phyloP scores from a whole-genome alignment of 208 protist species.

The Leishmania turanica region DNA sequence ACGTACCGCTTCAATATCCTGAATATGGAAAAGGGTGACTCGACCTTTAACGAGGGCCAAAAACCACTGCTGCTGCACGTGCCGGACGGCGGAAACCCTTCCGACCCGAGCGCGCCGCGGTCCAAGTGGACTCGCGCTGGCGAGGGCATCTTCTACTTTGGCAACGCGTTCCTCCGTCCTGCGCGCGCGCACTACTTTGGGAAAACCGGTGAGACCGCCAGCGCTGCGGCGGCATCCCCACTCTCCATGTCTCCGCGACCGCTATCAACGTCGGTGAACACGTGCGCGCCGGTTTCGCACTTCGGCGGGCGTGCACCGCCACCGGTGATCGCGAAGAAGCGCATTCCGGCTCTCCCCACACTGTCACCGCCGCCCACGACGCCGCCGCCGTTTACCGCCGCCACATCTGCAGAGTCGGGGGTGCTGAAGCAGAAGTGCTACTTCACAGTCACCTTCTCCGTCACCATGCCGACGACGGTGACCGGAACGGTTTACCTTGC shows the following conservation, averaged over 20 bases:
- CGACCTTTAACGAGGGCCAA: constrained; percentile 96
- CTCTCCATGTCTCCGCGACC: background rate
- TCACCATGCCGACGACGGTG: constrained; percentile 74
- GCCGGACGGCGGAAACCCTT: constrained; percentile 10
- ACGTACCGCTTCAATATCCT: constrained; percentile 97
- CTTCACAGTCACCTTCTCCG: constrained; percentile 94
- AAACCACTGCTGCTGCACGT: constrained; percentile 91
- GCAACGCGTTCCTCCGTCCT: constrained; percentile 70
- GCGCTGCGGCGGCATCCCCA: background rate
- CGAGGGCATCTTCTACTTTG: constrained; percentile 84
- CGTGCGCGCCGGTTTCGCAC: constrained; percentile 7
- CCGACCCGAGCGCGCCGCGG: background rate
- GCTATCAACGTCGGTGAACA: background rate
- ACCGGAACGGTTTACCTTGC: constrained; percentile 91
- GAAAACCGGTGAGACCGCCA: constrained; percentile 15
- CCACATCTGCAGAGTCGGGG: constrained; percentile 7
- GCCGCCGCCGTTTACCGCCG: background rate
- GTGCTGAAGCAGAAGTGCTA: constrained; percentile 46
- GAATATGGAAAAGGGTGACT: constrained; percentile 95
- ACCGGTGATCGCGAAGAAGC: constrained; percentile 23
- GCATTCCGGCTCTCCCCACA: background rate
- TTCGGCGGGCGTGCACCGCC: constrained; percentile 11
- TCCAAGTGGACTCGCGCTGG: constrained; percentile 65
- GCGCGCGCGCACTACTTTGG: constrained; percentile 35
- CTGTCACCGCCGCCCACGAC: background rate